Base-by-base conservation (phyloP, 352 stramenopile species). In the Globisporangium nodosum region DNA sequence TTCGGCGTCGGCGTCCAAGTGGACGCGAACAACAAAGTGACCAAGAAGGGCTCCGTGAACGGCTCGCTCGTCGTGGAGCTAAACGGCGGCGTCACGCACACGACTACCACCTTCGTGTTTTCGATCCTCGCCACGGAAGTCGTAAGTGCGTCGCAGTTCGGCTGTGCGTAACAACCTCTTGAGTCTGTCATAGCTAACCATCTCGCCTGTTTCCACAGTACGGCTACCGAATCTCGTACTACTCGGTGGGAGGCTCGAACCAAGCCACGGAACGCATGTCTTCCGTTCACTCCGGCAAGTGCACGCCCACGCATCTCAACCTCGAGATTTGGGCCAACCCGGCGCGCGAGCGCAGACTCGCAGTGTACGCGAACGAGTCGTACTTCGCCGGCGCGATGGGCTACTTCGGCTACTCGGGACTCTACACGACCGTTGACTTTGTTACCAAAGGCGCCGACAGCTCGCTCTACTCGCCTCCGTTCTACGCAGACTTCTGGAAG, bases 271-370 rank as follows among this genome's bases (percentile, higher is more conserved):
- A 78, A 54, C 68, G 70, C 43, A 79, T 78, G 68, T 71, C 73
- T 3, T 70, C 62, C 0, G 69, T 57, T 0, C 49, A 49, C 9
- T 56, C 63, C 0, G 77, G 76, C 7, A 13, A 66, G 0, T 88
- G 74, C 27, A 85, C 68, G 0, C 81, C 78, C 21, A 78, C 68
- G 5, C 79, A 92, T 46, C 1, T 79, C 9, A 90, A 88, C 40
- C 24, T 75, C 20, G 81, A 89, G 31, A 72, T 83, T 0, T 88
- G 78, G 78, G 49, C 49, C 18, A 55, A 66, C 0, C 58, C 68
- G 0, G 73, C 64, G 5, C 75, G 71, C 1, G 66, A 83, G 21
- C 49, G 51, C 3, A 35, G 21, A 8, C 53, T 87, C 13, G 54
- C 53, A 15, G 54, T 79, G 24, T 87, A 82, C 56, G 61, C 68